Evolutionary conservation across 345 rosid species (phyloP).

Genomic region (Linum tenue): DNA sequence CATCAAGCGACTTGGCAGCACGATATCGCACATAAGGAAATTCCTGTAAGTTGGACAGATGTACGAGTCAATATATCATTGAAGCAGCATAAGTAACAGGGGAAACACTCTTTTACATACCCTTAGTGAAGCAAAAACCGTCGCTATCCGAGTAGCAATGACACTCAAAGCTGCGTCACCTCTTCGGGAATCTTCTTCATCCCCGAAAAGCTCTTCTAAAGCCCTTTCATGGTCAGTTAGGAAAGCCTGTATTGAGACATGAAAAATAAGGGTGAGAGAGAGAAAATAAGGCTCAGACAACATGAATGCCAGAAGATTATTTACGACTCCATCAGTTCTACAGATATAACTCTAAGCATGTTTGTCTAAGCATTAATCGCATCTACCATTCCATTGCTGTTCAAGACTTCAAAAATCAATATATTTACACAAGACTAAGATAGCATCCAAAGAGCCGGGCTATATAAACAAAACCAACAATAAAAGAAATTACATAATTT

Average conservation of each 20-base stretch:
- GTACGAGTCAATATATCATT: conserved; percentile 15
- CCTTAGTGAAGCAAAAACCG: conserved; percentile 96
- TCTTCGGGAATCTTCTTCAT: conserved; percentile 68
- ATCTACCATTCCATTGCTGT: no score
- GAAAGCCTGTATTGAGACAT: conserved; percentile 51
- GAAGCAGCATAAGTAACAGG: conserved; percentile 13
- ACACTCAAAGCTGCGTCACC: conserved; percentile 82
- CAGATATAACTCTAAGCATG: no score
- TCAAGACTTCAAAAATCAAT: no score
- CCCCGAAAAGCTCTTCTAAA: conserved; percentile 75
- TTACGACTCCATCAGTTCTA: not conserved
- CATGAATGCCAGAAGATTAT: not conserved
- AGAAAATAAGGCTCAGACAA: not conserved
- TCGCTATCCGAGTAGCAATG: conserved; percentile 90
- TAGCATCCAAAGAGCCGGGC: not conserved
- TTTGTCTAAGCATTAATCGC: no score
- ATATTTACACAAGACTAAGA: not conserved
- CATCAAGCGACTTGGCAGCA: conserved; percentile 90
- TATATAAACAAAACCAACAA: not conserved
- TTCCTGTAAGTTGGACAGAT: conserved; percentile 46
- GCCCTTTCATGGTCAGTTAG: conserved; percentile 86
- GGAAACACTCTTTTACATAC: conserved; percentile 32
- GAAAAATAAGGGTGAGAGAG: not conserved
- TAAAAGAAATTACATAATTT: not conserved
- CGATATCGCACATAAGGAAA: conserved; percentile 92